Evolutionary conservation across 495 filamentous ascomycete genomes (phyloP), one percentile per base, ranked within the genome.

Genomic region (Daldinia vernicosa): DNA sequence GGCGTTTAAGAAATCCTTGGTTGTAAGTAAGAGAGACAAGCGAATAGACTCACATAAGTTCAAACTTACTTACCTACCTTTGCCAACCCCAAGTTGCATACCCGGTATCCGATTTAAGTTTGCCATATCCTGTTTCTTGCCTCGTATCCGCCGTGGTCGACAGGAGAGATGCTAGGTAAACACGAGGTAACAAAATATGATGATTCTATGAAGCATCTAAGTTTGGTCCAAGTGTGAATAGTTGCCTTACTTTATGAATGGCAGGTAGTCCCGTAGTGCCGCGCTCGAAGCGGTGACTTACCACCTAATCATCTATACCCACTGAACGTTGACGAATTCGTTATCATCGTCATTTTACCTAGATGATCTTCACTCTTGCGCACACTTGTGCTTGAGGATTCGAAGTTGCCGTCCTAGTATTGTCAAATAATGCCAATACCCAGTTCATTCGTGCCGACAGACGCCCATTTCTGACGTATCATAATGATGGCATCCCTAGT

Each of bases 81-180:
- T 50, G 39, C 39, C 22, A 61, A 32, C 52, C 11, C 57, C 58
- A 52, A 35, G 26, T 24, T 62, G 40, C 58, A 62, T 58, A 30
- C 11, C 35, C 30, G 19, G 51, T 50, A 52, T 5, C 32, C 37
- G 56, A 61, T 53, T 53, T 66, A 62, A 52, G 57, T 71, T 71
- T 71, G 26, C 24, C n/a, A 45, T 22, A 57, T 35, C 62, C 39
- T 56, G 68, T 53, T 53, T 63, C 26, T 39, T 17, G 24, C n/a
- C 57, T 71, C 68, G 68, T 71, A 71, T 71, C 55, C 56, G 55
- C 24, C 19, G 33, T 58, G 32, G 7, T 37, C 27, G 15, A 55
- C 33, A 70, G 12, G 17, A 22, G 43, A 22, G 6, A 8, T 24
- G 19, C 43, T 47, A 19, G 43, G 43, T 24, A 47, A 24, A 24